Conservation (phyloP, 2,329 filamentous ascomycete genomes). For the Pseudogymnoascus sp. region DNA sequence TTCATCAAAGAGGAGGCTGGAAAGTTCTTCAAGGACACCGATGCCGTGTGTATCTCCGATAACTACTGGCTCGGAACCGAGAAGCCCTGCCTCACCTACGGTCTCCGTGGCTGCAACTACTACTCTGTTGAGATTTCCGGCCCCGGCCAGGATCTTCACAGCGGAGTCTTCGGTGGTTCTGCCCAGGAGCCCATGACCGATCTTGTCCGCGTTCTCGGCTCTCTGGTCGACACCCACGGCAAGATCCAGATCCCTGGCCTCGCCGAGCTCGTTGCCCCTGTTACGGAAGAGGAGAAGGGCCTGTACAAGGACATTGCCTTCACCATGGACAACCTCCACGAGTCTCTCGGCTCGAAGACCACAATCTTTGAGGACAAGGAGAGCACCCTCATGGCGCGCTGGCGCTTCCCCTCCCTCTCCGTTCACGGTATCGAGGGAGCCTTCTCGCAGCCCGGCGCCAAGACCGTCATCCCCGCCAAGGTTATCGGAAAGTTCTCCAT, state of each 20-base stretch:
- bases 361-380: constrained; percentile 86
- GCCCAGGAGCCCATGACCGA: constrained; percentile 99
- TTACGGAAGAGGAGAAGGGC: constrained; percentile 76
- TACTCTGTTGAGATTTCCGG: constrained; percentile 88
- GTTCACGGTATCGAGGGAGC: constrained; percentile 93
- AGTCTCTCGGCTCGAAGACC: constrained; percentile 83
- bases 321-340: constrained; percentile 91
- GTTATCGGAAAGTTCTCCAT: constrained; percentile 98
- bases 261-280: constrained; percentile 81
- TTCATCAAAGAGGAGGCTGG: constrained; percentile 87
- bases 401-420: constrained; percentile 89
- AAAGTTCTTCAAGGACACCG: constrained; percentile 89
- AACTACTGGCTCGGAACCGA: constrained; percentile 99
- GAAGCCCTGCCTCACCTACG: constrained; percentile 96
- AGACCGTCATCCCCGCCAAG: constrained; percentile 98
- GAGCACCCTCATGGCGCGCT: constrained; percentile 86
- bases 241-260: constrained; percentile 94
- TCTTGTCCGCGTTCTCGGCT: constrained; percentile 71
- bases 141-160: constrained; percentile 89
- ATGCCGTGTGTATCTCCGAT: constrained; percentile 96
- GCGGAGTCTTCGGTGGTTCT: constrained; percentile 91
- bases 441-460: constrained; percentile 86
- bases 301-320: constrained; percentile 90
- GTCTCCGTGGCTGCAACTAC: constrained; percentile 95
- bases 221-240: constrained; percentile 80